Base-by-base conservation (phyloP, 768 basidiomycete genomes). In the Boletus pseudopeckii region DNA sequence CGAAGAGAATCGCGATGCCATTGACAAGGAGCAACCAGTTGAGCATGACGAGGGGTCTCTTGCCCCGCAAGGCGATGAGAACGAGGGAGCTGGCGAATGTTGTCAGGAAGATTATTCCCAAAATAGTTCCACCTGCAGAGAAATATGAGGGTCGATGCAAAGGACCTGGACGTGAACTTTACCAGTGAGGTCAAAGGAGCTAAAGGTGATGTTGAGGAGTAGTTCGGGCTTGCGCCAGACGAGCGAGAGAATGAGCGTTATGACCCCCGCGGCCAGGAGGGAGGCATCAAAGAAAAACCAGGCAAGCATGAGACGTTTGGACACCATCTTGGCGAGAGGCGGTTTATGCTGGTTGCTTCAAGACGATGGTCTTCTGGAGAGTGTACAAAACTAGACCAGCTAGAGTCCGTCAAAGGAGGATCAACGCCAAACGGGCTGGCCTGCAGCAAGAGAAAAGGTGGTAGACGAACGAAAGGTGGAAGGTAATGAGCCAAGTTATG, bases 1-100 rank as follows among this genome's bases (percentile, higher is more conserved):
- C 71, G 48, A 84, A 62, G 45, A 86, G 70, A 39, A 87, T 78
- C 24, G 77, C 76, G 41, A 88, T 59, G 8, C 78, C 79, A 62
- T 93, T 85, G 38, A 77, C 52, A 34, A 94, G 69, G 48, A 94
- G 83, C 26, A 77, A 62, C 75, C 86, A 91, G 71, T 92, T 93
- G 61, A 92, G 81, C 37, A 88, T 67, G 57, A 87, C 81, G 37
- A 96, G 82, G 41, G 88, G 84, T 34, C 76, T 68, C 41, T 80
- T 89, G 58, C 84, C 86, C 30, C 80, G 79, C 61, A 88, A 85
- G 32, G 86, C 70, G 61, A 92, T 76, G 39, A 88, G 90, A 18
- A 75, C 75, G 39, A 95, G 67, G 34, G 93, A 90, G 53, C 91
- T 65, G 43, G 80, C 72, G 56, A 86, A 88, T 24, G 90, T 90